Evolutionary conservation across 768 basidiomycete genomes (phyloP).

Genomic region (Obba rivulosa): DNA sequence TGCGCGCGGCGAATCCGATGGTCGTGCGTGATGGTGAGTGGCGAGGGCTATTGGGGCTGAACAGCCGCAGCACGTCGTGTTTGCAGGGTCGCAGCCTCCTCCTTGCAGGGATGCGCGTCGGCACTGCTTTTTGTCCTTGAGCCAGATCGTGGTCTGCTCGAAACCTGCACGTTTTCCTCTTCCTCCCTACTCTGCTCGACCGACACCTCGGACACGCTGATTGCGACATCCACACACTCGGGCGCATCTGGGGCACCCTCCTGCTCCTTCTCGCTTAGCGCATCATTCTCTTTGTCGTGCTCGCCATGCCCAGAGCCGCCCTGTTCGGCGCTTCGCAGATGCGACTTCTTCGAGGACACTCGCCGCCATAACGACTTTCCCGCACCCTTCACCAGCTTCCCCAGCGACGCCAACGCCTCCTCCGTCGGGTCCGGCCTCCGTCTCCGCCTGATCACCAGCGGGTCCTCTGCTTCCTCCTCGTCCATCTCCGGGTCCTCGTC

Average conservation of each 20-base stretch:
- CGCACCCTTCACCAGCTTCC: conserved; percentile 21
- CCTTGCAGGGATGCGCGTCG: too few species aligned
- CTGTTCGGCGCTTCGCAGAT: neutral
- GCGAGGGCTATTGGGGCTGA: too few species aligned
- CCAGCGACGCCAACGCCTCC: conserved; percentile 20
- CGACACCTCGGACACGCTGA: neutral
- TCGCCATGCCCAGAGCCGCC: neutral
- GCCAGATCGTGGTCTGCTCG: too few species aligned
- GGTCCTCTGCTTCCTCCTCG: conserved; percentile 4
- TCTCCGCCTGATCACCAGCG: conserved; percentile 1
- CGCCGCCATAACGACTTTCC: conserved; percentile 19
- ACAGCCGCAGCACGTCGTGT: too few species aligned
- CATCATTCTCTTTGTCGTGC: neutral
- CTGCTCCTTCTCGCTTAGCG: neutral
- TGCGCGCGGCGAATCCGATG: too few species aligned
- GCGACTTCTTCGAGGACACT: conserved; percentile 12
- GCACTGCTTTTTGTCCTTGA: too few species aligned
- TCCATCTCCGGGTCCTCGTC: conserved; percentile 8
- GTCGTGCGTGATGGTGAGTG: too few species aligned
- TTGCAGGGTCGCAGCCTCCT: too few species aligned
- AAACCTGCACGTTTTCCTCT: neutral
- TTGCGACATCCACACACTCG: neutral
- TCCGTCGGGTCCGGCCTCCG: conserved; percentile 15
- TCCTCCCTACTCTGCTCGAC: neutral
- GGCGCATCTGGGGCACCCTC: neutral